phyloP scores from a whole-genome alignment of 2,329 filamentous ascomycete species.

The Phaeosphaeria sp. region DNA sequence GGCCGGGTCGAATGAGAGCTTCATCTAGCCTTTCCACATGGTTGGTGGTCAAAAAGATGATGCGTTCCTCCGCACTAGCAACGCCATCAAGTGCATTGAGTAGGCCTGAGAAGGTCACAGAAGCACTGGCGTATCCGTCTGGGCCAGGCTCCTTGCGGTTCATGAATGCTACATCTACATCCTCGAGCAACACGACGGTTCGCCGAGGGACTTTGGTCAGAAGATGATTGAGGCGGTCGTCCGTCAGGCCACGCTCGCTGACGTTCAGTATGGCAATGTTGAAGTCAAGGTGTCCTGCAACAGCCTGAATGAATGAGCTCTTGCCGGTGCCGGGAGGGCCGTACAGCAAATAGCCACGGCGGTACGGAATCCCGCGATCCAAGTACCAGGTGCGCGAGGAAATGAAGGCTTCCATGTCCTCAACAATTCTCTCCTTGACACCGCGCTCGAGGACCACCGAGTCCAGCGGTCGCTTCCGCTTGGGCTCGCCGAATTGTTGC shows the following conservation, averaged over 20 bases:
- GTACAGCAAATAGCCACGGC: constrained; percentile 85
- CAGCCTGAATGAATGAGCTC: constrained; percentile 93
- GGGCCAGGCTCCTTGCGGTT: constrained; percentile 78
- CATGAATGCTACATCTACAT: constrained; percentile 88
- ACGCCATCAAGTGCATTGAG: constrained; percentile 78
- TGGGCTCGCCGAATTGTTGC: constrained; percentile 81
- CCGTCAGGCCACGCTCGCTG: constrained; percentile 86
- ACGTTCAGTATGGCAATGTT: constrained; percentile 92
- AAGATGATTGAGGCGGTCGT: constrained; percentile 85
- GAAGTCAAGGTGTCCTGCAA: constrained; percentile 91
- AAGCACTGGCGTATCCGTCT: constrained; percentile 85
- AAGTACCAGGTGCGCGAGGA: constrained; percentile 84
- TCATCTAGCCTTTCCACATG: constrained; percentile 89
- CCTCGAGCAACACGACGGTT: constrained; percentile 83
- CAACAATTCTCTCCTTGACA: constrained; percentile 79
- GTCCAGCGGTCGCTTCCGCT: constrained; percentile 83
- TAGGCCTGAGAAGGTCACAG: constrained; percentile 91
- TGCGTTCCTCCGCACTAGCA: constrained; percentile 91
- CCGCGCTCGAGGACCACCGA: constrained; percentile 88
- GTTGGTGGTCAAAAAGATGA: constrained; percentile 94
- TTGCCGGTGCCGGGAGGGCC: constrained; percentile 92
- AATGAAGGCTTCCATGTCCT: constrained; percentile 84
- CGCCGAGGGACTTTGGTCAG: constrained; percentile 83
- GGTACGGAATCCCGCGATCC: constrained; percentile 92
- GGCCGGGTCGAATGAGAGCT: constrained; percentile 85